A percentile compares a stretch with the other conserved stretches of the same genome.
Conservation (phyloP, 2,329 filamentous ascomycete genomes). For the Metarhizium sp. region DNA sequence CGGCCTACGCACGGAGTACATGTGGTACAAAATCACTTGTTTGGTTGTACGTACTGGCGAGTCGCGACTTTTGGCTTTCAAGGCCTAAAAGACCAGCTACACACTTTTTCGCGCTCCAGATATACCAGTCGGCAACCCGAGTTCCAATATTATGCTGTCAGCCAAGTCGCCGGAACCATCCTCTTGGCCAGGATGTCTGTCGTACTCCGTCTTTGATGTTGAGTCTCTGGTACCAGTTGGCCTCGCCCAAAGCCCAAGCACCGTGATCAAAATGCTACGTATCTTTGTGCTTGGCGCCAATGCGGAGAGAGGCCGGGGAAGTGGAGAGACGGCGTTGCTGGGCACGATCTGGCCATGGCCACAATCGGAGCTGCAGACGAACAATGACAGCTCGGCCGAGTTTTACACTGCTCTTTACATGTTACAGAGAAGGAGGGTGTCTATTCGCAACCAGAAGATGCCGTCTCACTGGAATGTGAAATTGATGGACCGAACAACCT, state of each 20-base stretch:
- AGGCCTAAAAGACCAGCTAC: not conserved
- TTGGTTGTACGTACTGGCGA: not conserved
- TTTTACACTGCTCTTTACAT: not conserved
- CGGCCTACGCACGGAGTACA: not conserved
- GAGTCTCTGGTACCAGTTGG: not conserved
- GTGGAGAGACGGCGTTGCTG: not conserved
- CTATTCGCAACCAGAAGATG: not conserved
- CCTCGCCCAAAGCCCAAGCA: not conserved
- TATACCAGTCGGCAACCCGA: not conserved
- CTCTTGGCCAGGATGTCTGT: not conserved
- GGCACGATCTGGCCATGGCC: not conserved
- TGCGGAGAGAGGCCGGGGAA: not conserved
- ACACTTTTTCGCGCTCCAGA: not conserved
- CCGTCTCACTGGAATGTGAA: not conserved
- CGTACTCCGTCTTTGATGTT: not conserved
- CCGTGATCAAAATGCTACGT: too few species aligned
- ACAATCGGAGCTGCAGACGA: not conserved
- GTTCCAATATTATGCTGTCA: not conserved
- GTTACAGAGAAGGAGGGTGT: not conserved
- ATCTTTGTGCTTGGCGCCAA: not conserved
- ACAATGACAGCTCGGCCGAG: not conserved
- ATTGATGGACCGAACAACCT: not conserved
- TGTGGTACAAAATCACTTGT: not conserved
- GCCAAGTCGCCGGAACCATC: not conserved
- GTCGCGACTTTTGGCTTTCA: not conserved